Base-by-base conservation (phyloP, 495 filamentous ascomycete genomes). In the Chaetomidium leptoderma region DNA sequence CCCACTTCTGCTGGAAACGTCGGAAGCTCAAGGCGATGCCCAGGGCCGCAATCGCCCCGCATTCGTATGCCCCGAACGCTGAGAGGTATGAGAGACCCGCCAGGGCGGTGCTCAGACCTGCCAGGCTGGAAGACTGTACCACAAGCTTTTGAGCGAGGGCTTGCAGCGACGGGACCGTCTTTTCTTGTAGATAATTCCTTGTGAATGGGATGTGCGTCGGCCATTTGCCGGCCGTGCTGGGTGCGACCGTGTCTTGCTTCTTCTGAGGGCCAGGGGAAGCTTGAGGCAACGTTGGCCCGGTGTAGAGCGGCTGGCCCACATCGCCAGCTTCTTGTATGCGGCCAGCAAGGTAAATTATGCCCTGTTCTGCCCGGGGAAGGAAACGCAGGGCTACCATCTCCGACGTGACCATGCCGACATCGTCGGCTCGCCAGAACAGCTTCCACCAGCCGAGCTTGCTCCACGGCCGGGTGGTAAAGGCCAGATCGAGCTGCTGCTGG, bases 341-440 rank as follows among this genome's bases (percentile, higher is more conserved):
- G 9, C 93, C 93, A n/a, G 87, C 81, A 4, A 95, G 82, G 73
- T 84, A 95, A 50, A 95, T 84, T 40, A 88, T 74, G 51, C 80
- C 81, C 55, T 83, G 84, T 66, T 96, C 92, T 0, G 91, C 84
- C 16, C 79, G 76, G 3, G 79, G 77, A 4, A 98, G 80, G 71
- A 91, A 96, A n/a, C 78, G 77, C 46, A 76, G 79, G 35, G 82
- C 78, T 4, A 97, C 70, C 52, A 96, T 83, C 58, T 95, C 88
- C 3, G 84, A 83, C 2, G 87, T 81, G 45, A 93, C 83, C 79
- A 89, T 86, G 29, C 80, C 78, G 37, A 98, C 90, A 62, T 97
- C 92, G 69, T 97, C 93, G 44, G 90, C 89, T 13, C 87, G 85
- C 90, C 91, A 97, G 65, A 95, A 86, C 13, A 98, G 82, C 67